Evolutionary conservation across 2,329 filamentous ascomycete species (phyloP).

Genomic region (Fusarium keratoplasticum): DNA sequence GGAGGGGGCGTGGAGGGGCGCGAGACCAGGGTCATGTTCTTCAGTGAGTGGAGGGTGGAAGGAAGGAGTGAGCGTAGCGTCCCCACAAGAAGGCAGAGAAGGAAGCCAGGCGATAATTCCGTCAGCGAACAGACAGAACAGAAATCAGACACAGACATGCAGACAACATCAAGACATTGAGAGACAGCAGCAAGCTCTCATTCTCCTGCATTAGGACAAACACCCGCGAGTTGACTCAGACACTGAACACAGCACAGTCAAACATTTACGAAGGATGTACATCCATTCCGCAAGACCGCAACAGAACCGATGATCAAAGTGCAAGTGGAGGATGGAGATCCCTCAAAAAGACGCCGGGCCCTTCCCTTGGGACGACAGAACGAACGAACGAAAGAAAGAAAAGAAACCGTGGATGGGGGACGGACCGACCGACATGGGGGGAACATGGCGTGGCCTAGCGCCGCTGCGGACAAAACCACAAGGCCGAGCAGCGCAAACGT

Average conservation of each 20-base stretch:
- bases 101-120: constrained; percentile 6
- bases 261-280: background rate
- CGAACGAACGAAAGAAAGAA: background rate
- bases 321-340: constrained; percentile 14
- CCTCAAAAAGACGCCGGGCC: background rate
- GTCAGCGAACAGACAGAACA: constrained; percentile 6
- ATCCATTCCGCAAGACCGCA: constrained; percentile 1
- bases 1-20: constrained; percentile 31
- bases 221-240: constrained; percentile 5
- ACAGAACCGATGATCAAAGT: background rate
- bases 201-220: background rate
- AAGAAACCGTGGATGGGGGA: constrained; percentile 13
- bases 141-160: background rate
- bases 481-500: constrained; percentile 31
- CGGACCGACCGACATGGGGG: constrained; percentile 35
- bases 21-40: constrained; percentile 10
- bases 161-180: background rate
- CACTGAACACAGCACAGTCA: background rate
- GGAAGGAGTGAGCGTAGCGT: constrained; percentile 16
- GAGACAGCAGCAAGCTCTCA: background rate
- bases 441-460: constrained; percentile 21
- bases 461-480: constrained; percentile 24
- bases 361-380: background rate
- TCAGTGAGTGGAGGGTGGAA: background rate
- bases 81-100: constrained; percentile 16